Percentiles rank a stretch among this genome's conserved stretches.
Conservation (phyloP, 345 rosid genomes). For the Rhodamnia rubescens region DNA sequence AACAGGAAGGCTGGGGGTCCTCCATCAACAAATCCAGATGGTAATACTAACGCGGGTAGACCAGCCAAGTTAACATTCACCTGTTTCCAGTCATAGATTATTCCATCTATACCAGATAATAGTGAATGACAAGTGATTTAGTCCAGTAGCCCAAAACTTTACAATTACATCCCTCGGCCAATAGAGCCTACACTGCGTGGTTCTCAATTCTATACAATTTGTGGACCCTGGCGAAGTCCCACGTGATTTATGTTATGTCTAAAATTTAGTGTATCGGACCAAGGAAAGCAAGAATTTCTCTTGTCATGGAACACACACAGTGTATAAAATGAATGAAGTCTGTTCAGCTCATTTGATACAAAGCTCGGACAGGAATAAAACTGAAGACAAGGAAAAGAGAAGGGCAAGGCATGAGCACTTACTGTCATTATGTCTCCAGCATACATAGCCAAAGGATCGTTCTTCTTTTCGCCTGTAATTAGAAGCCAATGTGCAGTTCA, state of each 20-base stretch:
- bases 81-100: slow-evolving; percentile 24
- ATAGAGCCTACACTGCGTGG: background rate
- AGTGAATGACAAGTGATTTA: background rate
- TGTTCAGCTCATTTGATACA: background rate
- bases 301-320: background rate
- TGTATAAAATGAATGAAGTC: background rate
- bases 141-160: background rate
- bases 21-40: slow-evolving; percentile 80
- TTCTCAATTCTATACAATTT: background rate
- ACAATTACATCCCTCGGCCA: background rate
- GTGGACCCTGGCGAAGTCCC: background rate
- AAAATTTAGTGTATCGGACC: background rate
- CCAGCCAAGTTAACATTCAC: slow-evolving; percentile 93
- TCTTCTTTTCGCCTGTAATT: slow-evolving; percentile 67
- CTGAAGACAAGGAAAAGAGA: background rate
- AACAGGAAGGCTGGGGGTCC: slow-evolving; percentile 70
- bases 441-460: slow-evolving; percentile 92
- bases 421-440: slow-evolving; percentile 96
- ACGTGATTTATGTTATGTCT: background rate
- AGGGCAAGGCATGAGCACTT: slow-evolving; percentile 1
- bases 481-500: background rate
- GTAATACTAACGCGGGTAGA: slow-evolving; percentile 83
- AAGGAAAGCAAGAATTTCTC: background rate
- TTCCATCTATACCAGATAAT: background rate
- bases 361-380: background rate